Percentiles rank a stretch among this genome's conserved stretches.
phyloP scores from a whole-genome alignment of 2,329 filamentous ascomycete genomes.

The Ilyonectria sp. region DNA sequence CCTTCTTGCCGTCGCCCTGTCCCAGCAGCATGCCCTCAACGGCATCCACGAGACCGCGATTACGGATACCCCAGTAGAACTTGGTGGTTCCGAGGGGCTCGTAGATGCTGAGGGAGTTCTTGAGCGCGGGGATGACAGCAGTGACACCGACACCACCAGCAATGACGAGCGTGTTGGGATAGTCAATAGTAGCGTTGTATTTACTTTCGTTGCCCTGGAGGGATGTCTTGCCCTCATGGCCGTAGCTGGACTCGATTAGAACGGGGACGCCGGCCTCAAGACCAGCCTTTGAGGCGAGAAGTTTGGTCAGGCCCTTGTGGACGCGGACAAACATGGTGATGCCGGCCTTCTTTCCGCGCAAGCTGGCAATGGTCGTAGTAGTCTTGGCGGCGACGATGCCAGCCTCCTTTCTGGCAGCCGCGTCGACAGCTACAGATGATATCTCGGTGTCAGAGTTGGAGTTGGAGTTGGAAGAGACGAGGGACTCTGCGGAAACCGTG shows the following conservation, averaged over 20 bases:
- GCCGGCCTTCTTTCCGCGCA: slow-evolving; percentile 30
- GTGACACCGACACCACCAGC: slow-evolving; percentile 53
- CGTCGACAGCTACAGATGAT: neutral
- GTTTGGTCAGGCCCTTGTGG: slow-evolving; percentile 44
- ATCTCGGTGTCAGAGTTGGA: slow-evolving; percentile 35
- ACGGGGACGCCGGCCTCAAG: slow-evolving; percentile 41
- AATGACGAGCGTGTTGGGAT: slow-evolving; percentile 48
- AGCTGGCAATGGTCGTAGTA: slow-evolving; percentile 10
- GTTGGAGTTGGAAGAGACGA: slow-evolving; percentile 16
- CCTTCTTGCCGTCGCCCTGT: slow-evolving; percentile 10
- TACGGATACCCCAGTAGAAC: slow-evolving; percentile 50
- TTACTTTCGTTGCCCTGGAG: slow-evolving; percentile 37
- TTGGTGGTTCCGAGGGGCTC: slow-evolving; percentile 45
- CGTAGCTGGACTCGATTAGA: slow-evolving; percentile 50
- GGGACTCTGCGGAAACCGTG: neutral
- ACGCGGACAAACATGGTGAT: slow-evolving; percentile 49
- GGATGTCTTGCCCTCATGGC: slow-evolving; percentile 41
- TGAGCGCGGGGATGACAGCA: slow-evolving; percentile 47
- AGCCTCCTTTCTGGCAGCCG: slow-evolving; percentile 34
- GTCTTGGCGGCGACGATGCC: slow-evolving; percentile 18
- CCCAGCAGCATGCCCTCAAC: slow-evolving; percentile 45
- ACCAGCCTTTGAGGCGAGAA: slow-evolving; percentile 37
- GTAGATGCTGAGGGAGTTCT: slow-evolving; percentile 39
- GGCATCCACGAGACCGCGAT: slow-evolving; percentile 43
- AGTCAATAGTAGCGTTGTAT: slow-evolving; percentile 40